Evolutionary conservation across 768 basidiomycete genomes (phyloP), one percentile per base, ranked within the genome.

Genomic region (Lactarius indigo): DNA sequence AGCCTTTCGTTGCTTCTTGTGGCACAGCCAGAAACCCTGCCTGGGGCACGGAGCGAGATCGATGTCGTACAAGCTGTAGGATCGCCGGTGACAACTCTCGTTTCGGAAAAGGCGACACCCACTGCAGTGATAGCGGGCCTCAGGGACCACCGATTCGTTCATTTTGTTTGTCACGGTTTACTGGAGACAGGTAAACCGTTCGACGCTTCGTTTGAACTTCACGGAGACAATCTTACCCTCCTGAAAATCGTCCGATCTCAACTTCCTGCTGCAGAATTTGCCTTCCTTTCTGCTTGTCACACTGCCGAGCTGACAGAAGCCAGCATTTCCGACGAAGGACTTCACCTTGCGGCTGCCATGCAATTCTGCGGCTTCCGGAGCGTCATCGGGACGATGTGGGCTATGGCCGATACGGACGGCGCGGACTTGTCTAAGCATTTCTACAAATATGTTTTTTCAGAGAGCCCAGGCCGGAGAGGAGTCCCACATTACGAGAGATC

Each of bases 121-220:
- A 13, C 20, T 13, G 5, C 18, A 1, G 59, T 60, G 42, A 10
- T 60, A 3, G 59, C 3, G 1, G 1, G 42, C 30, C 59, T 60
- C 6, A 28, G 28, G n/a, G 42, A 60, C 23, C 42, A 60, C 20
- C 59, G n/a, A 13, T 60, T 59, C 4, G 26, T 20, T 10, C 59
- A 59, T 59, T 44, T 47, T 13, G 59, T 28, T 8, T 59, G 59
- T 31, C 59, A 50, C 26, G 59, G 59, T 31, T n/a, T 30, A 12
- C 59, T 60, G 10, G 44, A 60, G 42, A 3, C n/a, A 33, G 59
- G 59, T 5, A 47, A 60, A n/a, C 59, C 44, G 18, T 60, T 60
- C 59, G 42, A 50, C 2, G 30, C 59, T 10, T 60, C 59, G 6
- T 55, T 55, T 17, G 30, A 55, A 10, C 54, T 55, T 18, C 30